Conservation (phyloP, 2,329 filamentous ascomycete genomes). For the Chaetomiaceae sp. region DNA sequence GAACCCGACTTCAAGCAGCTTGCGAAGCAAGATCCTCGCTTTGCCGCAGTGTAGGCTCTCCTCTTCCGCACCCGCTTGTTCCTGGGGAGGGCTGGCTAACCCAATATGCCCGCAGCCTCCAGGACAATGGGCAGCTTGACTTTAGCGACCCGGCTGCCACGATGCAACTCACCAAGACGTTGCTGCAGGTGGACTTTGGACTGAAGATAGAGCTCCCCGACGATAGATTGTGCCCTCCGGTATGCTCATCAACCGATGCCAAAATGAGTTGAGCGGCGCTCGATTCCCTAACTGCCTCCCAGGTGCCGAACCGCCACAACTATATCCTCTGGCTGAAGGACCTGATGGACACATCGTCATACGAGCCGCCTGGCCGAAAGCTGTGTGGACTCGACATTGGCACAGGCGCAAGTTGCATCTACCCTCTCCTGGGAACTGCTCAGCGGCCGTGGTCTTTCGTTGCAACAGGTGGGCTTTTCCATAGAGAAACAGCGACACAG, state of each 20-base stretch:
- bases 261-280: too few relatives aligned
- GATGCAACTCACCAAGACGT: constrained; percentile 73
- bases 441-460: constrained; percentile 71
- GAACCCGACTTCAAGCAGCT: constrained; percentile 43
- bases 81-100: neutral
- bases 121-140: constrained; percentile 55
- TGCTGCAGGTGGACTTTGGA: constrained; percentile 72
- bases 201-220: constrained; percentile 66
- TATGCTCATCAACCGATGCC: too few relatives aligned
- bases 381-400: constrained; percentile 78
- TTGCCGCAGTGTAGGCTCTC: constrained; percentile 39
- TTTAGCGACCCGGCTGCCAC: constrained; percentile 76
- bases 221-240: constrained; percentile 81
- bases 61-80: neutral
- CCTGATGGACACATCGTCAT: constrained; percentile 68
- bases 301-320: constrained; percentile 68
- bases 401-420: constrained; percentile 87
- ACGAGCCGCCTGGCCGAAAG: constrained; percentile 42
- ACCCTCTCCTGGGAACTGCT: constrained; percentile 73
- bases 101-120: constrained; percentile 29
- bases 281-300: neutral
- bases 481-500: constrained; percentile 18
- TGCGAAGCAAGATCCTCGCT: constrained; percentile 37
- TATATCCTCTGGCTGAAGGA: constrained; percentile 87
- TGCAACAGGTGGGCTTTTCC: constrained; percentile 47